phyloP scores from a whole-genome alignment of 768 basidiomycete species.

The Tylopilus plumbeoviolaceoides region DNA sequence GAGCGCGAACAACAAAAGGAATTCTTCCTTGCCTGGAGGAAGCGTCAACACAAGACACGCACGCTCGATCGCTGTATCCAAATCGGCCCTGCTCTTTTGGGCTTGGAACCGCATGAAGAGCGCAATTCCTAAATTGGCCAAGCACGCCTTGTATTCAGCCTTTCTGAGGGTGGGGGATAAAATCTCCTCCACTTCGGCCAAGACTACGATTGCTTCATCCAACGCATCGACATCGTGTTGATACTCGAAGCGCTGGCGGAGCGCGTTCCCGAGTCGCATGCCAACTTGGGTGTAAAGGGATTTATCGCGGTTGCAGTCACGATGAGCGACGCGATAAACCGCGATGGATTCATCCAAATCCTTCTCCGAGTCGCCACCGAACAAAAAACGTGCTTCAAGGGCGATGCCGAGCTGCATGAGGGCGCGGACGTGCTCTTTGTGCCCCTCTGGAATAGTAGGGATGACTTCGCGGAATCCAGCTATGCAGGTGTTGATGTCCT shows the following conservation, averaged over 20 bases:
- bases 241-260: constrained; percentile 12
- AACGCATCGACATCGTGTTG: constrained; percentile 8
- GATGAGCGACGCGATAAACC: constrained; percentile 9
- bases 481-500: constrained; percentile 9
- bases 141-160: not conserved
- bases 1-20: not conserved
- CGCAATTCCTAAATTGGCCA: constrained; percentile 8
- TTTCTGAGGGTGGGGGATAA: constrained; percentile 4
- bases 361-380: not conserved
- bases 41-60: constrained; percentile 7
- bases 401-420: constrained; percentile 17
- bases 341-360: constrained; percentile 27
- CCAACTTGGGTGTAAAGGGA: constrained; percentile 6
- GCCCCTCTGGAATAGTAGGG: constrained; percentile 8
- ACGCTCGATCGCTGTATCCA: constrained; percentile 16
- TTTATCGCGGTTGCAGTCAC: constrained; percentile 6
- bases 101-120: constrained; percentile 17
- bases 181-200: constrained; percentile 17
- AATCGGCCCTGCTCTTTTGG: constrained; percentile 5
- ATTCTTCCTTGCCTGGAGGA: constrained; percentile 5
- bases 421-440: constrained; percentile 2
- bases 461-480: constrained; percentile 13
- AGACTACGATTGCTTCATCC: constrained; percentile 22
- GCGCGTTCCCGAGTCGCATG: constrained; percentile 15
- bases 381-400: constrained; percentile 15